These are phyloP conservation scores for Inga leiocalycina DNA, from an alignment of 306 rosid species.

Conservation along the genomic window DNA sequence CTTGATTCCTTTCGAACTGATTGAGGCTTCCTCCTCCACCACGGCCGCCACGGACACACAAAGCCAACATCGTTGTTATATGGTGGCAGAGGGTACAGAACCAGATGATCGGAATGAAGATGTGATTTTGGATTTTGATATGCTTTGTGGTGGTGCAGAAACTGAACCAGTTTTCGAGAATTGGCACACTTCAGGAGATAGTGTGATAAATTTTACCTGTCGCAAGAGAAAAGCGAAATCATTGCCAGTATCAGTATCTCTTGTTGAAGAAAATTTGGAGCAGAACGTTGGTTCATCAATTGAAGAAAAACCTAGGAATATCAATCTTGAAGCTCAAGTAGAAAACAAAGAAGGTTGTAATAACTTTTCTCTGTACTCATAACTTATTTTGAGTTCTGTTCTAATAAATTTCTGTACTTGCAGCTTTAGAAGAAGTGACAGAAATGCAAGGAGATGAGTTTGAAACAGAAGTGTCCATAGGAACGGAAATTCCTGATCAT, in stretches of 20 bases:
- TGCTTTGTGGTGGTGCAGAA: slow-evolving; percentile 45
- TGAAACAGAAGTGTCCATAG: slow-evolving; percentile 81
- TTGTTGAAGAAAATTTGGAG: slow-evolving; percentile 31
- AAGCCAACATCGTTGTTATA: slow-evolving; percentile 33
- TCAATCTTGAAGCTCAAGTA: slow-evolving; percentile 31
- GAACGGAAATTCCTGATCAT: slow-evolving; percentile 89
- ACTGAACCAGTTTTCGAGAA: slow-evolving; percentile 56
- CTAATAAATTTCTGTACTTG: slow-evolving; percentile 27
- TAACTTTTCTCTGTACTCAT: neutral
- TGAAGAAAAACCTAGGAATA: slow-evolving; percentile 36
- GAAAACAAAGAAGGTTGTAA: slow-evolving; percentile 53
- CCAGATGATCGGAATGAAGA: slow-evolving; percentile 44
- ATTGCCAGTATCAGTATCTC: slow-evolving; percentile 20
- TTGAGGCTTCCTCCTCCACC: slow-evolving; percentile 41
- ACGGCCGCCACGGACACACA: slow-evolving; percentile 31
- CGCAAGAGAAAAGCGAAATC: slow-evolving; percentile 31
- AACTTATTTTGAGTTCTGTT: neutral
- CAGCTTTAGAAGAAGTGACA: slow-evolving; percentile 58
- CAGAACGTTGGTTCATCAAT: slow-evolving; percentile 2
- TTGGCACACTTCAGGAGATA: slow-evolving; percentile 67
- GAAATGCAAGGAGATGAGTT: slow-evolving; percentile 54
- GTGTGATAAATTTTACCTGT: slow-evolving; percentile 37
- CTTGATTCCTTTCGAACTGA: slow-evolving; percentile 76
- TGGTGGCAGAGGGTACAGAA: slow-evolving; percentile 46
- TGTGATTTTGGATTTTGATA: slow-evolving; percentile 82